Evolutionary conservation across 345 rosid species (phyloP).

Genomic region (Salix purpurea): DNA sequence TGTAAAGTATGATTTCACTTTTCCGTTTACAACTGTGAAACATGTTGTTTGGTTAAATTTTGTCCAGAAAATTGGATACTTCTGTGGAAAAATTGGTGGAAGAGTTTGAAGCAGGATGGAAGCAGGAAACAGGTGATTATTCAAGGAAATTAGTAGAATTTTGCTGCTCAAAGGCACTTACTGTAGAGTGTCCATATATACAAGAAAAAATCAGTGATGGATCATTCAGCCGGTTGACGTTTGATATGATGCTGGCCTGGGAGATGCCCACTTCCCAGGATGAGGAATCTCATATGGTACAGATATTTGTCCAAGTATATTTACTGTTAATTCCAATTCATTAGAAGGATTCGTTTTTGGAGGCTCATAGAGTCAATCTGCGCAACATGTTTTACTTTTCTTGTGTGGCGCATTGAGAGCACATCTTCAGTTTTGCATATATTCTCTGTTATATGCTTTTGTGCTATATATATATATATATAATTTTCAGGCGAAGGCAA

Average conservation of each 20-base stretch:
- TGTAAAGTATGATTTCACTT: not conserved
- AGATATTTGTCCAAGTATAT: not conserved
- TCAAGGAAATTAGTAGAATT: constrained; percentile 68
- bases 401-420: no score
- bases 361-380: no score
- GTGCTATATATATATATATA: no score
- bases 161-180: constrained; percentile 51
- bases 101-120: constrained; percentile 71
- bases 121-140: constrained; percentile 38
- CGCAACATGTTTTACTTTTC: no score
- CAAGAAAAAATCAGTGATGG: constrained; percentile 60
- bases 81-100: constrained; percentile 45
- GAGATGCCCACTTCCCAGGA: constrained; percentile 53
- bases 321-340: no score
- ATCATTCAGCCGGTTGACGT: constrained; percentile 60
- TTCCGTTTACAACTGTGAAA: no score
- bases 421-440: no score
- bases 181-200: constrained; percentile 41
- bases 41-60: not conserved
- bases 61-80: constrained; percentile 46
- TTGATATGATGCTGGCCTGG: constrained; percentile 90
- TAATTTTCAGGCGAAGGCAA: no score
- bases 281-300: constrained; percentile 35
- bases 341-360: no score
- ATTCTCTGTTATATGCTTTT: no score